Evolutionary conservation across 306 rosid genomes (phyloP), one percentile per base, ranked within the genome.

Genomic region (Citrullus amarus): DNA sequence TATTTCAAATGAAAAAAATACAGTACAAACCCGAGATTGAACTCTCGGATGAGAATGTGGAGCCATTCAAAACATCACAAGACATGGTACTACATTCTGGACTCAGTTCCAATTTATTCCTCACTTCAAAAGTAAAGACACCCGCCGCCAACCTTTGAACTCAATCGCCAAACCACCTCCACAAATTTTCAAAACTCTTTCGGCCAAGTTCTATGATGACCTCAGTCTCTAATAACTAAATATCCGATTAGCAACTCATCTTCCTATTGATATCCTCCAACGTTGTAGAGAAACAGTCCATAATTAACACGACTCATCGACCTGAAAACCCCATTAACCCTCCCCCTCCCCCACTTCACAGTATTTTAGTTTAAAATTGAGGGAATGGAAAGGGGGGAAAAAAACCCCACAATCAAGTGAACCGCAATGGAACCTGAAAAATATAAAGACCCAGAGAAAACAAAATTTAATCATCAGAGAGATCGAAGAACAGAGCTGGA

Each of bases 151-250:
- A 80, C 20, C 68, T 22, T 46, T 53, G 56, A 75, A 63, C 39
- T 76, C 76, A 65, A 74, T 75, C 51, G 54, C 72, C 63, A 77
- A 77, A 51, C 78, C 63, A 74, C 11, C 39, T 12, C 30, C 76
- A 46, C n/a, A 71, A 71, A 2, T 6, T 70, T 70, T 20, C 76
- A 46, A 22, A 22, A 22, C 14, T 46, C 38, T 14, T 4, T 68
- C 22, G 11, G 6, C 34, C 53, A 44, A 8, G 57, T 13, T 71
- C 41, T 5, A 6, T 28, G 38, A 66, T 71, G 58, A 13, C 20
- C 58, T 46, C 14, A 22, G 14, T 46, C 13, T 18, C 41, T 50
- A 6, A 13, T 25, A 3, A 30, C 76, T 38, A 48, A 71, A 71
- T 44, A 20, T 25, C 6, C n/a, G 41, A 73, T 73, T 51, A 51